Percentiles rank a stretch among this genome's conserved stretches.
These are phyloP conservation scores for Cyberlindnera mrakii DNA, from an alignment of 805 yeast species.

Conservation along the genomic window DNA sequence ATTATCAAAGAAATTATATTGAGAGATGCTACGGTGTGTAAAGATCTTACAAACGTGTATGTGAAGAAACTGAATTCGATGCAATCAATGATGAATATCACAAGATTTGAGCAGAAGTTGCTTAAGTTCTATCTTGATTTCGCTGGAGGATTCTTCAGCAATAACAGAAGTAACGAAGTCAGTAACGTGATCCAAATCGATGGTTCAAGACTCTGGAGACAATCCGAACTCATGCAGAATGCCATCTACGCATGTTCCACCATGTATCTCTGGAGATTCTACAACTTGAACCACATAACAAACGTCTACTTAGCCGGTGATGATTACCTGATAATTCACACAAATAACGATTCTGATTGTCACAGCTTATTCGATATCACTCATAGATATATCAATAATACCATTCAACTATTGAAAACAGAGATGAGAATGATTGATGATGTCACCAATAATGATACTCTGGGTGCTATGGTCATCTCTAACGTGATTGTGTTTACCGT, in stretches of 20 bases:
- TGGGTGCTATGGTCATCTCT: slow-evolving; percentile 13
- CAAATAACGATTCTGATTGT: slow-evolving; percentile 5
- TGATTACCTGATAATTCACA: slow-evolving; percentile 5
- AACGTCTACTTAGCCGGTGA: slow-evolving; percentile 14
- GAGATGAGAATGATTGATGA: background rate
- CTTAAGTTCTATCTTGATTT: slow-evolving; percentile 18
- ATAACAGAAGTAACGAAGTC: slow-evolving; percentile 7
- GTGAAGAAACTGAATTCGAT: slow-evolving; percentile 15
- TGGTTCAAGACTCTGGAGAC: slow-evolving; percentile 15
- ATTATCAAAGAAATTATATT: background rate
- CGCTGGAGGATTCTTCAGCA: slow-evolving; percentile 17
- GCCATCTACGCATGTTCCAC: slow-evolving; percentile 18
- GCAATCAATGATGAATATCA: slow-evolving; percentile 10
- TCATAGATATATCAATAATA: slow-evolving; percentile 10
- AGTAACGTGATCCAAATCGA: slow-evolving; percentile 13
- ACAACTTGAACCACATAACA: slow-evolving; percentile 10
- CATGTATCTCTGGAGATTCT: slow-evolving; percentile 16
- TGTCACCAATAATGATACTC: slow-evolving; percentile 1
- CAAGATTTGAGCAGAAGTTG: slow-evolving; percentile 16
- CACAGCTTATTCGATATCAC: slow-evolving; percentile 11
- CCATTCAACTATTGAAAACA: slow-evolving; percentile 6
- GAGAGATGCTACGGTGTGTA: background rate
- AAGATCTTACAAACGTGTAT: slow-evolving; percentile 1
- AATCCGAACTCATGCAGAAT: slow-evolving; percentile 11
- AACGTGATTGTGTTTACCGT: slow-evolving; percentile 17